A percentile compares a stretch with the other conserved stretches of the same genome.
These are phyloP conservation scores for Eleusine indica DNA, from an alignment of 176 grass and related monocot species.

Conservation along the genomic window DNA sequence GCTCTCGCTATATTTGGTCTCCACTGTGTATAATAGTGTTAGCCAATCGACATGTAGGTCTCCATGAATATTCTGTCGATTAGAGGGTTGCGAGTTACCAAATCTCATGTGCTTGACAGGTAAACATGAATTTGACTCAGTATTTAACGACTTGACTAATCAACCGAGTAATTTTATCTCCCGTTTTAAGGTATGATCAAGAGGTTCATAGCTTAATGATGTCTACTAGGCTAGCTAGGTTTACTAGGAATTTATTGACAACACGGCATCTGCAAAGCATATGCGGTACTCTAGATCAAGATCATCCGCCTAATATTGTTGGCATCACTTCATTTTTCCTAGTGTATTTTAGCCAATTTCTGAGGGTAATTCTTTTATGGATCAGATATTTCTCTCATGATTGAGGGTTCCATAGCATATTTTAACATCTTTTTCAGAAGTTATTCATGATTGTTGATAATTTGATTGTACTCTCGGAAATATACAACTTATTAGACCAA, in stretches of 20 bases:
- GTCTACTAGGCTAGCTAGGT: neutral
- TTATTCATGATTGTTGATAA: too few species aligned
- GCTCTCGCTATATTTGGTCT: constrained; percentile 18
- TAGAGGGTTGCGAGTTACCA: neutral
- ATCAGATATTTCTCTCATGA: too few species aligned
- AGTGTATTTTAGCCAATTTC: too few species aligned
- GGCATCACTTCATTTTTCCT: too few species aligned
- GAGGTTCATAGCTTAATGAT: neutral
- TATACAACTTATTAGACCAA: too few species aligned
- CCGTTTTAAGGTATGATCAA: neutral
- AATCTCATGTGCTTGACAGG: constrained; percentile 33
- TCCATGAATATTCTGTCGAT: neutral
- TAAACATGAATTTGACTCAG: constrained; percentile 10
- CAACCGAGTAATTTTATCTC: neutral
- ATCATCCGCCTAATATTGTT: neutral
- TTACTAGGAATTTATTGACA: neutral
- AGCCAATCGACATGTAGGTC: constrained; percentile 1
- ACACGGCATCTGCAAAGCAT: neutral
- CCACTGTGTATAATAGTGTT: constrained; percentile 11
- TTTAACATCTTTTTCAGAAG: too few species aligned
- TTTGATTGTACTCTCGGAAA: too few species aligned
- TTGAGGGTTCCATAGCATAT: too few species aligned
- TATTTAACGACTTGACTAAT: constrained; percentile 37
- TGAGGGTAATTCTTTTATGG: too few species aligned
- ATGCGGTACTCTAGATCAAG: neutral